Base-by-base conservation (phyloP, 2,329 filamentous ascomycete genomes). In the Incumbomyces delicatus region DNA sequence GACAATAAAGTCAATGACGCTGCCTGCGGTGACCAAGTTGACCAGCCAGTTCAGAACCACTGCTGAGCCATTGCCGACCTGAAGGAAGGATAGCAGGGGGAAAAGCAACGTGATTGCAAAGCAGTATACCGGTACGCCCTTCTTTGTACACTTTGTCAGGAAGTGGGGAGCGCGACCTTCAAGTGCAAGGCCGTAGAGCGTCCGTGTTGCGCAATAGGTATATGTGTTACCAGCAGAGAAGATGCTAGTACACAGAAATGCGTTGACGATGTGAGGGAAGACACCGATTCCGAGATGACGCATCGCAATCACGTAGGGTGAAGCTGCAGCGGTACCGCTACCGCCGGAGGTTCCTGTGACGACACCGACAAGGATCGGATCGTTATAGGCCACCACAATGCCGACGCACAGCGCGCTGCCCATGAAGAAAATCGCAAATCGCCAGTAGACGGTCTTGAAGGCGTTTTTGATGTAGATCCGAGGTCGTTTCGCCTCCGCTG, bases 361-460 rank as follows among this genome's bases (percentile, higher is more conserved):
- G 0, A 77, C 78, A 35, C 67, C 70, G 2, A 67, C 70, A 38
- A 87, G 70, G 8, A 71, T 68, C 0, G 66, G 58, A 55, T 88
- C 77, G 44, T 83, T 73, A 58, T 81, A 82, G 2, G 86, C 71
- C 39, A 87, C 75, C 22, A 86, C 61, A 43, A 87, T 79, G 3
- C 83, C 82, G 2, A 86, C 79, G 12, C 74, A 76, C 3, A 90
- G 70, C 0, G 82, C 78, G 1, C 83, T 82, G 1, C 84, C 73
- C 31, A 86, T 75, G 64, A 87, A 88, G 63, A 89, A 88, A 11
- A 77, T 66, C 0, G 80, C 79, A 33, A 90, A 70, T 13, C 85
- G 81, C 62, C 81, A 84, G 60, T 87, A 80, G 11, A 35, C 33
- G 4, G 5, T 5, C 4, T 12, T 5, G 4, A 35, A 5, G 4